Base-by-base conservation (phyloP, 1,284 basidiomycete genomes). In the Kwoniella shivajii region DNA sequence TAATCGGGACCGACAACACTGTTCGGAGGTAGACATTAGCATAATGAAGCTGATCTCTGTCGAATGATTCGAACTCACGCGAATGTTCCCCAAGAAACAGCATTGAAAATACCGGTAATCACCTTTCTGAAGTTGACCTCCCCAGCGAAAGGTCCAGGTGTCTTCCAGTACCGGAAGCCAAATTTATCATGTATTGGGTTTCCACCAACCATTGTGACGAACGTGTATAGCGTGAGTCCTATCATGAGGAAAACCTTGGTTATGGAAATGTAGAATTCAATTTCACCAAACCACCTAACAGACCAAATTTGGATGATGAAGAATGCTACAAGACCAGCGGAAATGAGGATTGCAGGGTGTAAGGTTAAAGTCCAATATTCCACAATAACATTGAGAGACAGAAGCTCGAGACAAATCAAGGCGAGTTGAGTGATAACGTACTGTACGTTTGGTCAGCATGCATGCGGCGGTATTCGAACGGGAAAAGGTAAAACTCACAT, bases 201-300 rank as follows among this genome's bases (percentile, higher is more conserved):
- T 30, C 72, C 73, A 13, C 73, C 73, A 13, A 62, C 52, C 69
- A 75, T 75, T 10, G 69, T 66, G 46, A 72, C 51, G 42, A 76
- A 65, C 7, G 73, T 75, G 59, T 72, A 72, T 31, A 68, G 22
- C 18, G 71, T 62, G 31, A 73, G 61, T 13, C 69, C 70, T 37
- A 71, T 44, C 51, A 69, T 67, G 24, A 75, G 60, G 58, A 73
- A 54, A 31, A 75, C 48, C 54, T 75, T 74, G 56, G 63, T 60
- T 34, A 73, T 47, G 22, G 61, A 64, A 48, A 74, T 65, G 66
- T 65, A 74, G 55, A 72, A 74, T 56, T 72, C 69, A 45, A 64
- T 57, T 52, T 69, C 65, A 14, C 69, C 69, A 37, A 59, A 68
- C 55, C 61, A 66, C 26, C 63, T 37, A 13, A 64, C 68, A 16